Evolutionary conservation across 495 filamentous ascomycete genomes (phyloP), one percentile per base, ranked within the genome.

Genomic region (Astrocystis sublimbata): DNA sequence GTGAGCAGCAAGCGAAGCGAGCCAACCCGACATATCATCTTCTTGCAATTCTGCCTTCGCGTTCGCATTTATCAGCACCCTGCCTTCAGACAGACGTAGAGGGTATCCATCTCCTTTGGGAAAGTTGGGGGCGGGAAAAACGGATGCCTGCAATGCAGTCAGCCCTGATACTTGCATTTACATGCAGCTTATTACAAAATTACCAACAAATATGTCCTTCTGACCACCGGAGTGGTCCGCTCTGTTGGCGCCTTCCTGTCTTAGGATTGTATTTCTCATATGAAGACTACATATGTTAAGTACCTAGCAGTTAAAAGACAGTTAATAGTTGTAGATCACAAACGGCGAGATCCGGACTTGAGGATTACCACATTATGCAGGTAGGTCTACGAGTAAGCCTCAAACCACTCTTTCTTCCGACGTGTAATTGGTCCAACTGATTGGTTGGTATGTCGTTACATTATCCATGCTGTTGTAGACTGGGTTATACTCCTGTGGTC

Each of bases 321-420:
- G n/a, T n/a, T n/a, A n/a, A n/a, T n/a, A n/a, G n/a, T n/a, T n/a
- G n/a, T n/a, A n/a, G n/a, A n/a, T n/a, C n/a, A 4, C 6, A 5
- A 5, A 31, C 54, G 35, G 54, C 54, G 40, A 58, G 33, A 31
- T 21, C 54, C 54, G 40, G 36, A 28, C 17, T 4, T 43, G 53
- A 15, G 23, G 26, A 23, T 19, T 42, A 47, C 30, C 33, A 24
- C 28, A 49, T n/a, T n/a, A n/a, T n/a, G n/a, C n/a, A n/a, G n/a
- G 41, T 38, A 58, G 24, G 56, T 58, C 56, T 47, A n/a, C n/a
- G n/a, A n/a, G n/a, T n/a, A 47, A 58, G 56, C 56, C 56, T 58
- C 56, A 47, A 17, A 6, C 19, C 21, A 21, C 41, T 47, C 28
- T 28, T 47, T n/a, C n/a, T 33, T 24, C 54, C 24, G 10, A 19